Evolutionary conservation across 495 filamentous ascomycete species (phyloP), one percentile per base, ranked within the genome.

Genomic region (Cercophora sp.): DNA sequence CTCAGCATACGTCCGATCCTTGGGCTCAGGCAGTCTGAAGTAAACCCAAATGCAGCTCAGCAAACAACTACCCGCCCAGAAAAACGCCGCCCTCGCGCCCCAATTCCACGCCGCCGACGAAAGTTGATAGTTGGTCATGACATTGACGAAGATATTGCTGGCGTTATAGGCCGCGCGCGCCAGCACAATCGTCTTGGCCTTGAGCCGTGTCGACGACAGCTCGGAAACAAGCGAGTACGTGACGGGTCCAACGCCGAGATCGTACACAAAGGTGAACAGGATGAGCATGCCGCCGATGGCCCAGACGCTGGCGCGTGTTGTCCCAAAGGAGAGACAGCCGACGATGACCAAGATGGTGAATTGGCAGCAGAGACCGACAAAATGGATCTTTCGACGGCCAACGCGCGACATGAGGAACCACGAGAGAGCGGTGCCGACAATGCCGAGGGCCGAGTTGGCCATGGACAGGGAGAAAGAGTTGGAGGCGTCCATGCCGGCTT

Each of bases 1-100:
- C 64, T 79, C 76, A 11, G 60, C 70, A 55, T 61, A 78, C 2
- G 69, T 78, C 0, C 67, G 65, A 51, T 60, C 69, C 44, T 66
- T 66, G 1, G 67, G 62, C 55, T 76, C 73, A 1, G 67, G 60
- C 27, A 76, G 53, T 2, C 72, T 62, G 52, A 73, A 74, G 49
- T 57, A 77, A 10, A 59, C 49, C 70, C 70, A 76, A 8, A 65
- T 26, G 15, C 59, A 51, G 8, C 55, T 58, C 15, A 67, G 24
- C n/a, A 63, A 48, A 3, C 43, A 45, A 1, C 57, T 61, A 3
- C 27, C 61, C 25, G 52, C 63, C 66, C 69, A 71, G 48, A 73
- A 72, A 59, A 68, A 74, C 0, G 57, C 56, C 19, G 69, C 61
- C 47, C 71, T 70, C 1, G 63, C 67, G 16, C 61, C 47, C 62